Evolutionary conservation across 2,329 filamentous ascomycete genomes (phyloP).

Genomic region (Pyricularia sp.): DNA sequence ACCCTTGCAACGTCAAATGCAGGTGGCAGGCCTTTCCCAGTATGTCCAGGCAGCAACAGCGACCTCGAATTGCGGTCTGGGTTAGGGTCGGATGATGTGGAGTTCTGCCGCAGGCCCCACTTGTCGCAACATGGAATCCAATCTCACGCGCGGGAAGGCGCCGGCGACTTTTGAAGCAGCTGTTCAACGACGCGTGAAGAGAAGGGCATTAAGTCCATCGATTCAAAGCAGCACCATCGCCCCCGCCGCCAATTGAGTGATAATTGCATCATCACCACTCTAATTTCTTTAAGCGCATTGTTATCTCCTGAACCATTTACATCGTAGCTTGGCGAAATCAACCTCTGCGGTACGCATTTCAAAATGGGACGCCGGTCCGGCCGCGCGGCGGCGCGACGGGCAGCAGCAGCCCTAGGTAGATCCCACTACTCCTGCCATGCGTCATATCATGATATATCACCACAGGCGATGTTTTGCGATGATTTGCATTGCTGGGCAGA

Average conservation of each 20-base stretch:
- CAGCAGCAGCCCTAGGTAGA: conserved; percentile 28
- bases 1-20: neutral
- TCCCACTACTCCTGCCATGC: conserved; percentile 3
- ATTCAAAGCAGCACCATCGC: neutral
- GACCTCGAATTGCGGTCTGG: neutral
- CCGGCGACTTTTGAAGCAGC: neutral
- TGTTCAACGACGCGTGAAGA: neutral
- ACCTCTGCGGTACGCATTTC: neutral
- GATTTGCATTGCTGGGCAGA: neutral
- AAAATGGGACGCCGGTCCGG: conserved; percentile 25
- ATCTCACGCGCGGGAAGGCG: neutral
- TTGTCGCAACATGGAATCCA: neutral
- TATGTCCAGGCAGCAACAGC: neutral
- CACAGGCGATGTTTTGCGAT: neutral
- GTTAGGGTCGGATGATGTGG: neutral
- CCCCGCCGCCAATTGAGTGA: neutral
- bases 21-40: neutral
- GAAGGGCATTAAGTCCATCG: neutral
- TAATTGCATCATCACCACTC: neutral
- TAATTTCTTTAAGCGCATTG: neutral
- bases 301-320: neutral
- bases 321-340: neutral
- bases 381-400: conserved; percentile 29
- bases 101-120: neutral
- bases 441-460: neutral